These are phyloP conservation scores for Aspergillus jensenii DNA, from an alignment of 2,329 filamentous ascomycete genomes.

Conservation along the genomic window DNA sequence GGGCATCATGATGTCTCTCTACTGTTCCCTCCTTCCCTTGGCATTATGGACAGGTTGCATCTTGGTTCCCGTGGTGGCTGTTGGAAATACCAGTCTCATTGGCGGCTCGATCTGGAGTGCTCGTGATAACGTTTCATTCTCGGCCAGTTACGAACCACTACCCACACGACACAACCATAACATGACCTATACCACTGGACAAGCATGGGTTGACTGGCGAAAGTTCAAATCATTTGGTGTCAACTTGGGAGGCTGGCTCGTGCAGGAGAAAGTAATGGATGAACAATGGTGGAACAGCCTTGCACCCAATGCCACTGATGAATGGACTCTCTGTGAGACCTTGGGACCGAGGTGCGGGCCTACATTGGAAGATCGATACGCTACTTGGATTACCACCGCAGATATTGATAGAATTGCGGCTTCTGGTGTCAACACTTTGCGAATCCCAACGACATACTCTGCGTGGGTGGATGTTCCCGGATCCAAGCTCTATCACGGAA, in stretches of 20 bases:
- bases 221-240: constrained; percentile 6
- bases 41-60: too few species aligned
- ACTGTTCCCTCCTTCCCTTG: too few species aligned
- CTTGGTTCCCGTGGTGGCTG: too few species aligned
- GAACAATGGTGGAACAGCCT: constrained; percentile 19
- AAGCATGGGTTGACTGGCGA: neutral
- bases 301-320: constrained; percentile 19
- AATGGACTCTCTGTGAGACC: constrained; percentile 21
- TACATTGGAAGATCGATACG: constrained; percentile 7
- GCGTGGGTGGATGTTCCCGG: constrained; percentile 21
- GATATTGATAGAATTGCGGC: constrained; percentile 7
- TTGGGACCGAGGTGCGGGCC: constrained; percentile 8
- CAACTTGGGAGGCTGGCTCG: constrained; percentile 24
- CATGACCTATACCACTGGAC: too few species aligned
- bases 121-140: too few species aligned
- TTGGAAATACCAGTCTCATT: too few species aligned
- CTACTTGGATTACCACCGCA: constrained; percentile 8
- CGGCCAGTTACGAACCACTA: too few species aligned
- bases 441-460: constrained; percentile 13
- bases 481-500: constrained; percentile 22
- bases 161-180: too few species aligned
- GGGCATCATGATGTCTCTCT: too few species aligned
- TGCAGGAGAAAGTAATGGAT: constrained; percentile 24
- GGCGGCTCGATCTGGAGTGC: too few species aligned
- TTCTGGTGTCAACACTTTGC: neutral